Evolutionary conservation across 306 rosid species (phyloP), one percentile per base, ranked within the genome.

Genomic region (Corylus americana): DNA sequence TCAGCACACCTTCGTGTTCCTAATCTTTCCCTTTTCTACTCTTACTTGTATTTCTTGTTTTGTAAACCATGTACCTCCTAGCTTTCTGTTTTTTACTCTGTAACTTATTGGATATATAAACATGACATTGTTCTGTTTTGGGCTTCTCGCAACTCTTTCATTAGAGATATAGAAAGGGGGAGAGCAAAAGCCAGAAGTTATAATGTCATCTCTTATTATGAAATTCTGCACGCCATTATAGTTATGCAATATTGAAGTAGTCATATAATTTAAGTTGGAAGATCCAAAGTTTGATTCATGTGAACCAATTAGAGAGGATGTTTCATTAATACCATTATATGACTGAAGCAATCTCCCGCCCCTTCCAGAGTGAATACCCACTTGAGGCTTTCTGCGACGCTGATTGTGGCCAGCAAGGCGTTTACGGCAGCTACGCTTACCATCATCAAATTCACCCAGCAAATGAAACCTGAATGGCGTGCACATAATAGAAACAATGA

Each of bases 371-470:
- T 82, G 85, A 57, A 74, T 71, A 25, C 87, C 88, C 5, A 85
- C 77, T 84, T 90, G 98, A 71, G 97, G 96, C 87, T 92, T 94
- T 84, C 97, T 88, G 58, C 97, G 80, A 31, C 97, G 97, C 78
- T 94, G 97, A 4, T 93, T 93, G 66, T 93, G 98, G 77, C 97
- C 97, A 44, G 97, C 95, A 74, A 93, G 97, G 82, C 98, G 95
- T 84, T 85, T 93, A 17, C 97, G 95, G 79, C 98, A 93, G 85
- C 98, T 93, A 44, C 98, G 93, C 92, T 93, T 93, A 42, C 96
- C 95, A 84, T 90, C 93, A 84, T 93, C 98, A 84, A 93, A 93
- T 80, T 91, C 98, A 81, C 85, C 87, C 85, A 93, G 89, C 94
- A 91, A 88, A 82, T 93, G 98, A 81, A 93, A 93, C 89, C 98